These are phyloP conservation scores for Diaporthe vaccinii DNA, from an alignment of 2,329 filamentous ascomycete genomes.

Conservation along the genomic window DNA sequence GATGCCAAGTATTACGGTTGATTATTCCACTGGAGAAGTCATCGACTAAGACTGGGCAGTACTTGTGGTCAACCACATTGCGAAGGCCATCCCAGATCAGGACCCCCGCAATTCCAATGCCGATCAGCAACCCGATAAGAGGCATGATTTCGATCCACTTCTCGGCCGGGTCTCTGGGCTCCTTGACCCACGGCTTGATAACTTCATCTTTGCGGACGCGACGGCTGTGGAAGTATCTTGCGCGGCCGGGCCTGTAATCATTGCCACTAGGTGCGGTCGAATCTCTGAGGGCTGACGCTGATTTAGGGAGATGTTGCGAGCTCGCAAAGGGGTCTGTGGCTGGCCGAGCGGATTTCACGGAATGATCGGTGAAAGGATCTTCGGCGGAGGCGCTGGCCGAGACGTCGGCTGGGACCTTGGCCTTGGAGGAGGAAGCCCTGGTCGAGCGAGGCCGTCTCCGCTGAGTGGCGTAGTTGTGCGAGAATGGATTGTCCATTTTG, in stretches of 20 bases:
- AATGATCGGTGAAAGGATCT: not conserved
- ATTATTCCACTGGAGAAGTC: slow-evolving; percentile 73
- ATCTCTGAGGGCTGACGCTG: not conserved
- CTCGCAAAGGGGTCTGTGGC: not conserved
- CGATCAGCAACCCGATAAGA: slow-evolving; percentile 77
- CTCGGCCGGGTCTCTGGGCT: slow-evolving; percentile 81
- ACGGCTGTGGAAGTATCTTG: slow-evolving; percentile 78
- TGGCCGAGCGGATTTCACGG: not conserved
- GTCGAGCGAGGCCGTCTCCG: not conserved
- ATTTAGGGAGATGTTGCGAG: not conserved
- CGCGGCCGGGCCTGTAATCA: not conserved
- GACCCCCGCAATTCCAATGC: slow-evolving; percentile 76
- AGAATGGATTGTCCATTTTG: not conserved
- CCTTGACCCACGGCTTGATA: slow-evolving; percentile 79
- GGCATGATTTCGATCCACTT: slow-evolving; percentile 91
- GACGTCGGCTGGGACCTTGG: not conserved
- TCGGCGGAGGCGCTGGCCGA: not conserved
- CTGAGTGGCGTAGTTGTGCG: not conserved
- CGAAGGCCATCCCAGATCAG: slow-evolving; percentile 81
- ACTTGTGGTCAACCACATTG: slow-evolving; percentile 80
- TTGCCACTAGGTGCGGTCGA: not conserved
- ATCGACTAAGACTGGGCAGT: slow-evolving; percentile 77
- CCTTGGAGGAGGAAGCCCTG: not conserved
- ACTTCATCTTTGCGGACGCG: slow-evolving; percentile 79
- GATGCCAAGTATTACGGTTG: slow-evolving; percentile 75